Percentiles rank a stretch among this genome's conserved stretches.
Evolutionary conservation across 2,329 filamentous ascomycete genomes (phyloP).

Genomic region (Dactylonectria macrodidyma): DNA sequence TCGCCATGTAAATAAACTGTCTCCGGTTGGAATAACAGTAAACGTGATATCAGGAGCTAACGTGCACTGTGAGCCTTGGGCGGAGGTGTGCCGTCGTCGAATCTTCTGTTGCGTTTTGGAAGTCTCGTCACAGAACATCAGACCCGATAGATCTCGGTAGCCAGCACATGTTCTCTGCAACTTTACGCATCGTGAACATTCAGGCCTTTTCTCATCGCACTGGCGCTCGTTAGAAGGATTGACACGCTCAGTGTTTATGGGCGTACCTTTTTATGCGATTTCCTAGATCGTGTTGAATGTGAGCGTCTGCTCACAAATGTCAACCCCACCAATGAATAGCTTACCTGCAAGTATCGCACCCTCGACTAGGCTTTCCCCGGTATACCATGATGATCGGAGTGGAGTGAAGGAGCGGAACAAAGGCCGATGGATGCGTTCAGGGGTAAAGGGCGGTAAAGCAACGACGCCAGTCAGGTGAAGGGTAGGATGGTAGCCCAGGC

Average conservation of each 20-base stretch:
- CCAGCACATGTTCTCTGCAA: slow-evolving; percentile 21
- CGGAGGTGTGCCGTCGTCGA: not conserved
- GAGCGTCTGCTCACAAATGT: not conserved
- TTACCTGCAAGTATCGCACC: slow-evolving; percentile 34
- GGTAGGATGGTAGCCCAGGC: not conserved
- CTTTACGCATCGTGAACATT: slow-evolving; percentile 30
- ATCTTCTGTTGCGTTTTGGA: slow-evolving; percentile 7
- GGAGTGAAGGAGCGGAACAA: not conserved
- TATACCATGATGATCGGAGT: slow-evolving; percentile 25
- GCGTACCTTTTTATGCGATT: slow-evolving; percentile 28
- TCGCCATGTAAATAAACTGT: not conserved
- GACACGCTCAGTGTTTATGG: not conserved
- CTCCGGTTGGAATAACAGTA: not conserved
- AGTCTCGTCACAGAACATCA: slow-evolving; percentile 27
- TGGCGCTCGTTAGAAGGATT: not conserved
- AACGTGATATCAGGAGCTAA: not conserved
- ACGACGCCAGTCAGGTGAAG: not conserved
- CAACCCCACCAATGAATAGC: not conserved
- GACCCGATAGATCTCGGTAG: slow-evolving; percentile 24
- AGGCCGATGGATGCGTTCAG: not conserved
- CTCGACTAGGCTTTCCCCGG: slow-evolving; percentile 31
- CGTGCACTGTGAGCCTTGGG: not conserved
- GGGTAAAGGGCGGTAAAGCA: not conserved
- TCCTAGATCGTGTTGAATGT: slow-evolving; percentile 11
- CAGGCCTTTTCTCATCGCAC: slow-evolving; percentile 30